phyloP scores from a whole-genome alignment of 2,329 filamentous ascomycete species.

The Dissoconium aciculare region DNA sequence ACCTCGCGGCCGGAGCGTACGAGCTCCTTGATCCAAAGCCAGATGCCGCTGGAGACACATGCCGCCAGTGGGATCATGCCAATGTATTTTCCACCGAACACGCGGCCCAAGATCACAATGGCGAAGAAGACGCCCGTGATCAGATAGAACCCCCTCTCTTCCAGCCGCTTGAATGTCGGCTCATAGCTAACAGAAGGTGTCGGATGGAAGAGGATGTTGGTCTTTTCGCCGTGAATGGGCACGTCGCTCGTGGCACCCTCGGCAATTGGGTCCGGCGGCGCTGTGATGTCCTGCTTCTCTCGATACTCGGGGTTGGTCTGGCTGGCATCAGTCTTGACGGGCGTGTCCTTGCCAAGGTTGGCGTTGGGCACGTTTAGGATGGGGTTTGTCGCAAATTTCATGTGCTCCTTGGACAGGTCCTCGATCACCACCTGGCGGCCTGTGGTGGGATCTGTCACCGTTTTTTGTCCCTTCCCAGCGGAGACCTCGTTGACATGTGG shows the following conservation, averaged over 20 bases:
- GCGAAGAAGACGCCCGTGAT: conserved; percentile 55
- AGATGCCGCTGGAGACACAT: conserved; percentile 64
- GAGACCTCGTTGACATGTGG: conserved; percentile 35
- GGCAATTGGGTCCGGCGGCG: conserved; percentile 74
- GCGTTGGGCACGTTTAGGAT: conserved; percentile 76
- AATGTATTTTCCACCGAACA: conserved; percentile 63
- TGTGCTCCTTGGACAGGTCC: conserved; percentile 56
- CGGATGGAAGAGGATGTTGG: conserved; percentile 88
- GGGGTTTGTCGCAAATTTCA: conserved; percentile 58
- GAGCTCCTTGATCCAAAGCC: conserved; percentile 78
- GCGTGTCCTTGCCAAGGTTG: conserved; percentile 61
- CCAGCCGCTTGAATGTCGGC: conserved; percentile 65
- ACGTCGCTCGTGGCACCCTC: conserved; percentile 79
- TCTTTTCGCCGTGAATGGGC: conserved; percentile 91
- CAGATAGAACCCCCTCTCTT: conserved; percentile 57
- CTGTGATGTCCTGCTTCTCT: conserved; percentile 71
- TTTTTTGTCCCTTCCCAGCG: conserved; percentile 36
- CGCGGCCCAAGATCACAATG: conserved; percentile 61
- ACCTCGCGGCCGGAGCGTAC: conserved; percentile 65
- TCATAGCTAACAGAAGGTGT: conserved; percentile 82
- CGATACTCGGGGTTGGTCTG: conserved; percentile 72
- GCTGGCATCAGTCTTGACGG: conserved; percentile 53
- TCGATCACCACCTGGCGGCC: conserved; percentile 76
- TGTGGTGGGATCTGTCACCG: conserved; percentile 76
- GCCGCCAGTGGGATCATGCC: conserved; percentile 60